phyloP scores from a whole-genome alignment of 352 stramenopile species.

The Pythium utonaiense region DNA sequence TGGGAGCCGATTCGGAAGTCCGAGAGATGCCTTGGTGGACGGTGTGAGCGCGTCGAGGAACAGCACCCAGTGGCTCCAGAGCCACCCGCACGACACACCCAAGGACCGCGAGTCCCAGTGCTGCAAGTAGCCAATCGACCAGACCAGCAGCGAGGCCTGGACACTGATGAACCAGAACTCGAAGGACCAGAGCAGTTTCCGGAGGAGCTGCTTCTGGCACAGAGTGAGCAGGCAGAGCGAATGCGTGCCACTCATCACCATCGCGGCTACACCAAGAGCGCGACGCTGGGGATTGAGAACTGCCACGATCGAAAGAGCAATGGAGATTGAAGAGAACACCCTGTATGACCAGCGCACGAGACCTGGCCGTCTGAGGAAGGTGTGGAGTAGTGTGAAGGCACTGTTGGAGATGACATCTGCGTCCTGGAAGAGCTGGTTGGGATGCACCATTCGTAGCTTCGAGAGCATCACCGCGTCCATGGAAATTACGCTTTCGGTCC shows the following conservation, averaged over 20 bases:
- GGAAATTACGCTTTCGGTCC: not conserved
- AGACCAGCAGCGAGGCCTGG: slow-evolving; percentile 12
- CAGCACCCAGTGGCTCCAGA: slow-evolving; percentile 27
- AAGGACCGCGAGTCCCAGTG: slow-evolving; percentile 16
- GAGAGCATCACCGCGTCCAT: no score
- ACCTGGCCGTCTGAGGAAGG: no score
- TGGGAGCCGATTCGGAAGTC: slow-evolving; percentile 3
- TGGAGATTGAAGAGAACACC: no score
- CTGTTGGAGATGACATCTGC: no score
- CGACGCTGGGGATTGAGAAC: no score
- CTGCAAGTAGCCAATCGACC: slow-evolving; percentile 18
- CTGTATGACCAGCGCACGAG: no score
- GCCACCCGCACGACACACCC: slow-evolving; percentile 10
- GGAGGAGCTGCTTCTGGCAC: slow-evolving; percentile 14
- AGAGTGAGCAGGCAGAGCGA: not conserved
- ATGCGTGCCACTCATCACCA: no score
- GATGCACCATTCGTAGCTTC: no score
- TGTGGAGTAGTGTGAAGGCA: no score
- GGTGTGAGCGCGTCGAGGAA: slow-evolving; percentile 22
- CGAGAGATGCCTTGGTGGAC: not conserved
- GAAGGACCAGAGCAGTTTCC: slow-evolving; percentile 18
- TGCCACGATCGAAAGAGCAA: no score
- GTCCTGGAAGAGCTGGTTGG: no score
- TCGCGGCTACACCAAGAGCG: no score
- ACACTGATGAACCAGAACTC: slow-evolving; percentile 24